Evolutionary conservation across 2,329 filamentous ascomycete genomes (phyloP).

Genomic region (Aspergillus neoniger): DNA sequence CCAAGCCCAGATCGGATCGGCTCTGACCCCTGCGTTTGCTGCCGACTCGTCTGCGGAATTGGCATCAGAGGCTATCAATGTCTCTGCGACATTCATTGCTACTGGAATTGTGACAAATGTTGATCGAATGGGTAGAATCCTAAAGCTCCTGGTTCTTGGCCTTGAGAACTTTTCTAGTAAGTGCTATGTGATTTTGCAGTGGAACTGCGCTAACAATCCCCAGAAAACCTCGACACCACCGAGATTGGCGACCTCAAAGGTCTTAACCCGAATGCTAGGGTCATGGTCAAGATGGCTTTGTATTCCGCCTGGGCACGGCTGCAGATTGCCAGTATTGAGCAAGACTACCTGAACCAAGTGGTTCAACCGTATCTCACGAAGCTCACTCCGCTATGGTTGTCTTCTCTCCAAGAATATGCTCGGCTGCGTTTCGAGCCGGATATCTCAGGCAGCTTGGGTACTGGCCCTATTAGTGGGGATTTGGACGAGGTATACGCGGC

Average conservation of each 20-base stretch:
- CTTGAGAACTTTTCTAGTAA: slow-evolving; percentile 84
- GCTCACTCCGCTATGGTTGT: slow-evolving; percentile 89
- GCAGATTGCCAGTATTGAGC: slow-evolving; percentile 91
- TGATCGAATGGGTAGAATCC: slow-evolving; percentile 96
- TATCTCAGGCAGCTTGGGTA: slow-evolving; percentile 85
- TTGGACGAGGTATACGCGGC: slow-evolving; percentile 94
- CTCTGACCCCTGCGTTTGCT: slow-evolving; percentile 92
- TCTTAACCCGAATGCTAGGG: slow-evolving; percentile 90
- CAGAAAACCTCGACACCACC: slow-evolving; percentile 71
- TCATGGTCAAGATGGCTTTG: slow-evolving; percentile 98
- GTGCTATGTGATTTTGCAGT: slow-evolving; percentile 17
- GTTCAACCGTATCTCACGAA: slow-evolving; percentile 86
- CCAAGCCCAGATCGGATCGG: slow-evolving; percentile 96
- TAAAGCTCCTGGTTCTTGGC: slow-evolving; percentile 87
- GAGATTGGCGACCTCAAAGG: slow-evolving; percentile 91
- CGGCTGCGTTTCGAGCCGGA: slow-evolving; percentile 93
- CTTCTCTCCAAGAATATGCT: slow-evolving; percentile 90
- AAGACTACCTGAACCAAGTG: slow-evolving; percentile 84
- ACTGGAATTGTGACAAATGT: slow-evolving; percentile 97
- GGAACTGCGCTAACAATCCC: slow-evolving; percentile 11
- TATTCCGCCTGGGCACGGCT: slow-evolving; percentile 97
- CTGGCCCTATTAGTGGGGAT: slow-evolving; percentile 77
- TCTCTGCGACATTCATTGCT: slow-evolving; percentile 96
- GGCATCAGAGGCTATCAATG: slow-evolving; percentile 92
- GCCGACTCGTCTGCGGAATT: slow-evolving; percentile 94